These are phyloP conservation scores for Ophiostoma angusticollis DNA, from an alignment of 2,329 filamentous ascomycete genomes.

Conservation along the genomic window DNA sequence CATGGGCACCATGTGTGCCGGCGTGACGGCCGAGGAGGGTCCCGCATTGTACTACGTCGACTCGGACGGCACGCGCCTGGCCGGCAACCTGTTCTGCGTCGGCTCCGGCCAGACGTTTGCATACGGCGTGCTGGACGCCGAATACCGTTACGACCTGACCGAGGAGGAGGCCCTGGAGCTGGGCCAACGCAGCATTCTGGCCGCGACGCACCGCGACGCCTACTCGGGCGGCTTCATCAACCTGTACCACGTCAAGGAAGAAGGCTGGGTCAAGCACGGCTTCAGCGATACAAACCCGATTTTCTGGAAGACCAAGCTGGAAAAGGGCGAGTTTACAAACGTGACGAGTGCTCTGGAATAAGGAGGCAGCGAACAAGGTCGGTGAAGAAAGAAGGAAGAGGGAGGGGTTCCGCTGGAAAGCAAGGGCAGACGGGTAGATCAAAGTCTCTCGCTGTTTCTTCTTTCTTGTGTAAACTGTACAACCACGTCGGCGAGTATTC, in stretches of 20 bases:
- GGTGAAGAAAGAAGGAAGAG: not conserved
- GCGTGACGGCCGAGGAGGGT: conserved; percentile 88
- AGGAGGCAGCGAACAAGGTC: not conserved
- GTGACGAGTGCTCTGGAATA: conserved; percentile 68
- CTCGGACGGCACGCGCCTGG: conserved; percentile 82
- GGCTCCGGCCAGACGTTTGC: conserved; percentile 97
- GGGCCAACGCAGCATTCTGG: conserved; percentile 82
- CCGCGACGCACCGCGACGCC: conserved; percentile 94
- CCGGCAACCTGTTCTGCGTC: conserved; percentile 95
- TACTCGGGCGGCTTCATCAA: conserved; percentile 99
- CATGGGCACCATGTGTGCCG: conserved; percentile 99
- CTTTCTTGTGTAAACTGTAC: conserved; percentile 8
- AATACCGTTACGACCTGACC: conserved; percentile 81
- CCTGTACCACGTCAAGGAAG: conserved; percentile 97
- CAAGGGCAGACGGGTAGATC: too few relatives aligned
- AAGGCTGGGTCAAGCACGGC: conserved; percentile 96
- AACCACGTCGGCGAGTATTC: not conserved
- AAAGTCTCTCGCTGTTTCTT: too few relatives aligned
- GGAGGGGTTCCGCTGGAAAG: not conserved
- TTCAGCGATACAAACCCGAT: conserved; percentile 98
- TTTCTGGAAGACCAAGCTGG: conserved; percentile 98
- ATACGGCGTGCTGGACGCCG: conserved; percentile 91
- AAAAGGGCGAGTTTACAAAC: conserved; percentile 97
- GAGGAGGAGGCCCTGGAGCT: conserved; percentile 84
- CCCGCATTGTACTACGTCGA: conserved; percentile 99